Evolutionary conservation across 2,329 filamentous ascomycete genomes (phyloP), one percentile per base, ranked within the genome.

Genomic region (Polytolypa hystricis): DNA sequence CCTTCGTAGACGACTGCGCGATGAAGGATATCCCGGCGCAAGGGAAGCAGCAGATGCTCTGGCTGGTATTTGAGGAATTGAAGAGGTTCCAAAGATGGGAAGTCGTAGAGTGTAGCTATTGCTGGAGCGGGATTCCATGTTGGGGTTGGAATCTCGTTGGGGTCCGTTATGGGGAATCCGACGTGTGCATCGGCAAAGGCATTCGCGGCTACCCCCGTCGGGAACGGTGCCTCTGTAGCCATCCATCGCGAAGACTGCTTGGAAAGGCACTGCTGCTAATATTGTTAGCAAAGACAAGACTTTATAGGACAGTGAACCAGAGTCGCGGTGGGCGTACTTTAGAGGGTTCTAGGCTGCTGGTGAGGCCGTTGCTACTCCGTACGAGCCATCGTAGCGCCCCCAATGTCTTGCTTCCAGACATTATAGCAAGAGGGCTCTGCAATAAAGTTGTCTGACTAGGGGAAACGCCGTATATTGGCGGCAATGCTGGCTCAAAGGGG

Each of bases 1-100:
- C 84, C 91, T 66, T 98, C 91, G 69, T 81, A 96, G 49, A 94
- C 66, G 40, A 98, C 77, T 40, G 91, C 91, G 46, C 84, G 77
- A 66, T 98, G 89, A 37, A 98, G 78, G 46, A 98, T 77, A 60
- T 98, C 91, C 57, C 81, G 79, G 41, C 91, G 82, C 31, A 94
- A 72, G 2, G 91, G 91, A 21, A 96, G 75, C 55, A 83, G 69
- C 30, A 98, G 81, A 61, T 95, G 85, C 52, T 83, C 81, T 42
- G 77, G 68, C 27, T 82, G 79, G 69, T 87, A 96, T 51, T 75
- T 64, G 55, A 84, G 76, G 58, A 93, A 81, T 34, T 76, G 70
- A 33, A 77, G 67, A 16, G 91, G 91, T 61, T 95, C 86, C 62
- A 95, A 77, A 8, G 78, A 75, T 23, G 91, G 91, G 67, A 96